Conservation (phyloP, 176 grass and related monocot species). For the Aegilops speltoides region DNA sequence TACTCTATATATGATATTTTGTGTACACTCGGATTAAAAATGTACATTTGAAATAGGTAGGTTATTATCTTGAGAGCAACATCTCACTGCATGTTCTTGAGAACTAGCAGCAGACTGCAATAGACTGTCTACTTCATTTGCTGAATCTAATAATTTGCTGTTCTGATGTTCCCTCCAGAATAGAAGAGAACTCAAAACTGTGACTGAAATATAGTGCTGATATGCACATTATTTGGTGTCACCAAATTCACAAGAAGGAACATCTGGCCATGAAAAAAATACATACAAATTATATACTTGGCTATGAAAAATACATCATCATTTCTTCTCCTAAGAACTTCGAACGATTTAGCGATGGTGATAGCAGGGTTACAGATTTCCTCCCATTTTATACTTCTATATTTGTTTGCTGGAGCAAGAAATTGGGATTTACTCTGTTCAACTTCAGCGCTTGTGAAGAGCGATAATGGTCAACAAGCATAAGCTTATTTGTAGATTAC, state of each 20-base stretch:
- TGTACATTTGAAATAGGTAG: background rate
- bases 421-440: background rate
- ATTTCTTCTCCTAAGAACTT: background rate
- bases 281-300: background rate
- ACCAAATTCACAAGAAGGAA: slow-evolving; percentile 3
- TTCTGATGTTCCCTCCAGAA: background rate
- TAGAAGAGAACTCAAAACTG: background rate
- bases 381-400: background rate
- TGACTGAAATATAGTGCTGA: too few species aligned
- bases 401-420: background rate
- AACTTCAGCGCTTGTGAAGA: background rate
- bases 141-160: background rate
- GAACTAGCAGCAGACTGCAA: background rate
- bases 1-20: background rate
- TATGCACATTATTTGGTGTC: background rate
- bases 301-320: background rate
- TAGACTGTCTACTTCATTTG: background rate
- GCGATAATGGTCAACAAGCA: background rate
- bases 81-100: too few species aligned
- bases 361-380: background rate
- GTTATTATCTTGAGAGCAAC: background rate
- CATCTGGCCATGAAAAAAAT: background rate
- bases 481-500: background rate
- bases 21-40: background rate
- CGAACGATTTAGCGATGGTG: background rate